phyloP scores from a whole-genome alignment of 2,329 filamentous ascomycete species.

The Claviceps monticola region DNA sequence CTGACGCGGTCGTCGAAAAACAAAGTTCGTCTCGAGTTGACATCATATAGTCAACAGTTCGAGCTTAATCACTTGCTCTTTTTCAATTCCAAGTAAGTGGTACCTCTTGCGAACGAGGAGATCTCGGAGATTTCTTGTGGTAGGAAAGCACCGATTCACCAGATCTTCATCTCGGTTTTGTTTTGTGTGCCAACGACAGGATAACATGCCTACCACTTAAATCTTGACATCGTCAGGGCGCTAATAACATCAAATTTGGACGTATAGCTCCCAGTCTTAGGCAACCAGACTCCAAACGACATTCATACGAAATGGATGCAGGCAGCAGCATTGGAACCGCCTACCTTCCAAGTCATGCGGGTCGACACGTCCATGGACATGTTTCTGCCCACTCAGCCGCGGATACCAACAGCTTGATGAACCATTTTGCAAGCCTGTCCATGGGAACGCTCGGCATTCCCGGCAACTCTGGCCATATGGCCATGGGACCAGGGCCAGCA shows the following conservation, averaged over 20 bases:
- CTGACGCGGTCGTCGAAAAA: neutral
- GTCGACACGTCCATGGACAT: constrained; percentile 17
- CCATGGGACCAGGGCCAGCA: constrained; percentile 20
- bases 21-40: neutral
- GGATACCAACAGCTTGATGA: constrained; percentile 19
- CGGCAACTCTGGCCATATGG: constrained; percentile 15
- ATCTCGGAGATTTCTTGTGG: neutral
- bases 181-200: neutral
- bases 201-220: neutral
- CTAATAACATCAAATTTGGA: neutral
- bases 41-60: constrained; percentile 10
- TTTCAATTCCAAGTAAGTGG: constrained; percentile 10
- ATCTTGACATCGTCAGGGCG: neutral
- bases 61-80: constrained; percentile 19
- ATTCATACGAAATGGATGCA: constrained; percentile 20
- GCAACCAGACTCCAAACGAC: constrained; percentile 14
- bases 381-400: constrained; percentile 15
- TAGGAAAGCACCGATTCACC: neutral
- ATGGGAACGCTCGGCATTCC: constrained; percentile 22
- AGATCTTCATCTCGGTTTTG: neutral
- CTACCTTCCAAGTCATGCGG: constrained; percentile 18
- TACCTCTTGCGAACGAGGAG: constrained; percentile 1
- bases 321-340: constrained; percentile 16
- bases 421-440: constrained; percentile 24
- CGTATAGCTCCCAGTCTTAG: constrained; percentile 20